Base-by-base conservation (phyloP, 306 rosid species). In the Vigna reflexopilosa region DNA sequence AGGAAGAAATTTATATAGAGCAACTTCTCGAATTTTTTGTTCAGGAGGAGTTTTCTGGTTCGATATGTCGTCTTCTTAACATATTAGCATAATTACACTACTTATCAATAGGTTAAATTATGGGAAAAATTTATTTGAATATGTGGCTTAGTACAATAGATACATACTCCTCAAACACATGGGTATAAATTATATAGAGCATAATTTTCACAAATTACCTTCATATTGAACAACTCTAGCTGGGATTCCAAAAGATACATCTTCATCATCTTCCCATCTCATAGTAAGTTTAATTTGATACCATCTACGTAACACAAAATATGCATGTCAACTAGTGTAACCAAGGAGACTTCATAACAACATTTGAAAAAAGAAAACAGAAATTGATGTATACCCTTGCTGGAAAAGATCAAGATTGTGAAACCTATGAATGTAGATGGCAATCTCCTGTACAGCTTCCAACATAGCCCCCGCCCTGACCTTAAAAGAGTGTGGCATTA, bases 331-430 rank as follows among this genome's bases (percentile, higher is more conserved):
- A 44, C 32, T 28, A n/a, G n/a, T 38, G 40, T 16, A 62, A 34
- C 68, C 24, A 22, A 48, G 22, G 38, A 62, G n/a, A 15, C 22
- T 7, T 62, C 22, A 62, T 62, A 62, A 32, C 12, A 72, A 45
- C 26, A 47, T 19, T 20, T 1, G 10, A 62, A 78, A 30, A 20
- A 20, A 45, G 34, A 58, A 67, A 52, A 36, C 9, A 64, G 16
- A 64, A 34, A 36, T 3, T 32, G 24, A 16, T 72, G 42, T 77
- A 22, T 81, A 93, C 98, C 98, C 98, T 71, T 94, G 97, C 74
- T 80, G 90, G 78, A 94, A 94, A 40, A 94, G 97, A 87, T 94
- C 98, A 77, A 94, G 97, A 87, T 94, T 94, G 87, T 94, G 98
- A 79, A 94, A 90, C 85, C 97, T 89, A 85, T 94, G 97, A 73